Evolutionary conservation across 768 basidiomycete species (phyloP).

Genomic region (Russula compacta): DNA sequence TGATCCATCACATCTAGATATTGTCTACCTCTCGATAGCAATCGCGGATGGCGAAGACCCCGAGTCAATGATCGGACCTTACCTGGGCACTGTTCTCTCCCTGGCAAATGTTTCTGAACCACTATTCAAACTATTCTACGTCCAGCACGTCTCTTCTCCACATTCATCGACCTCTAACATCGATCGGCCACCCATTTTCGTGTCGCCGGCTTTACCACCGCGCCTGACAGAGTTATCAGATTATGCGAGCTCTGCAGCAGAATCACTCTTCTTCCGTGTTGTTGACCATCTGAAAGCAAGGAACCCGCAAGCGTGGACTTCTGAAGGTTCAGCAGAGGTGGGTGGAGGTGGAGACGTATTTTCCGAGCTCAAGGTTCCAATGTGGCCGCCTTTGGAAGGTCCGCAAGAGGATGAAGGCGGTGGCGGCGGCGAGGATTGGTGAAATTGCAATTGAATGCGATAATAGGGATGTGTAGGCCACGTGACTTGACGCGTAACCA

Average conservation of each 20-base stretch:
- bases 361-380: conserved; percentile 15
- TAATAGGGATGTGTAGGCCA: background rate
- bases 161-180: background rate
- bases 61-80: conserved; percentile 24
- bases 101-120: conserved; percentile 9
- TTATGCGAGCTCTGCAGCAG: conserved; percentile 14
- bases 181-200: background rate
- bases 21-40: conserved; percentile 19
- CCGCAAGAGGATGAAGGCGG: conserved; percentile 5
- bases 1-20: conserved; percentile 4
- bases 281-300: conserved; percentile 8
- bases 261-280: conserved; percentile 16
- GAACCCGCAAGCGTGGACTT: conserved; percentile 5
- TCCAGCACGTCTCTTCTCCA: background rate
- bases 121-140: conserved; percentile 13
- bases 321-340: background rate
- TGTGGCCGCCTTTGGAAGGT: conserved; percentile 17
- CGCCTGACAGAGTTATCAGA: conserved; percentile 13
- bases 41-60: conserved; percentile 11
- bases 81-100: conserved; percentile 21
- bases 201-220: conserved; percentile 5
- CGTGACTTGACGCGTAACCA: conserved; percentile 14
- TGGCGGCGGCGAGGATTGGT: background rate
- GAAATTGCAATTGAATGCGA: background rate
- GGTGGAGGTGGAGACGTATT: conserved; percentile 14